Evolutionary conservation across 345 rosid species (phyloP).

Genomic region (Citrus glauca): DNA sequence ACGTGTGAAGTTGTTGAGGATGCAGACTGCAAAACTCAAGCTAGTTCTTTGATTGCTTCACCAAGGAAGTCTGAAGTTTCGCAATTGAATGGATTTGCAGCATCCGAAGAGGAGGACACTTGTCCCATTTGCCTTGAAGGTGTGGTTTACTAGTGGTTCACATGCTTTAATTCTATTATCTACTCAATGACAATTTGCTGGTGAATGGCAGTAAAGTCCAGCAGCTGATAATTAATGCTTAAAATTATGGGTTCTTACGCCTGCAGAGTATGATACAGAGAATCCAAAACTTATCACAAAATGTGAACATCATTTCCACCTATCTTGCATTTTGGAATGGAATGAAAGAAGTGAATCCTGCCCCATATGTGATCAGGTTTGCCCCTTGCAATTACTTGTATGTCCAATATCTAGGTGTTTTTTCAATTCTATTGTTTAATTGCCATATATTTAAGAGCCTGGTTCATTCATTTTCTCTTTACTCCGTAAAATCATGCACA

Average conservation of each 20-base stretch:
- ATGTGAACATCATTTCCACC: slow-evolving; percentile 86
- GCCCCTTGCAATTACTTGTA: slow-evolving; percentile 2
- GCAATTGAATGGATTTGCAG: slow-evolving; percentile 27
- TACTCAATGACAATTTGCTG: slow-evolving; percentile 2
- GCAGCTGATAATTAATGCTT: slow-evolving; percentile 9
- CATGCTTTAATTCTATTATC: slow-evolving; percentile 1
- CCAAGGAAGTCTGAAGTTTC: slow-evolving; percentile 48
- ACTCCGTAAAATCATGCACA: not conserved
- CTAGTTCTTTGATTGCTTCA: slow-evolving; percentile 38
- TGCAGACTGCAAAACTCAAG: slow-evolving; percentile 44
- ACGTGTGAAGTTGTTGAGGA: slow-evolving; percentile 46
- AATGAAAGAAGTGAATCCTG: slow-evolving; percentile 86
- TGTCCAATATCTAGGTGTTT: not conserved
- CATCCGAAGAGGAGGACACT: slow-evolving; percentile 66
- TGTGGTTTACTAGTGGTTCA: slow-evolving; percentile 15
- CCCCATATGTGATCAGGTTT: slow-evolving; percentile 89
- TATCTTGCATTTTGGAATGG: slow-evolving; percentile 88
- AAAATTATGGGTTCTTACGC: slow-evolving; percentile 6
- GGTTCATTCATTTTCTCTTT: too few species aligned
- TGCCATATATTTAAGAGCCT: not conserved
- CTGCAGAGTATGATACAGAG: slow-evolving; percentile 74
- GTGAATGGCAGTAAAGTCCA: not conserved
- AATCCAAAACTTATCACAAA: slow-evolving; percentile 76
- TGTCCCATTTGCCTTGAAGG: slow-evolving; percentile 96
- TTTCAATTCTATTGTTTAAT: not conserved